phyloP scores from a whole-genome alignment of 345 rosid species.

The Triadica sebifera region DNA sequence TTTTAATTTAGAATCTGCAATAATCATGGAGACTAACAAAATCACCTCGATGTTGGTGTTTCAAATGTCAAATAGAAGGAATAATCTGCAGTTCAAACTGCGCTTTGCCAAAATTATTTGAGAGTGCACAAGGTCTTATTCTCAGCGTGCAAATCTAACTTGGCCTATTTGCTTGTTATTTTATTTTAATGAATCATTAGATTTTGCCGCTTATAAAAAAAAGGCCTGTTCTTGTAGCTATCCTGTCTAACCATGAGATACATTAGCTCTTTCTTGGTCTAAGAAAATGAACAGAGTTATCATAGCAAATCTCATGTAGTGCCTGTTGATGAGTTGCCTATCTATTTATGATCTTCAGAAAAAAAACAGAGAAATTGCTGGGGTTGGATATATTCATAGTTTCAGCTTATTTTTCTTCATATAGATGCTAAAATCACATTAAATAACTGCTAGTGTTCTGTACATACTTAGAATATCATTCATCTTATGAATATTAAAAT shows the following conservation, averaged over 20 bases:
- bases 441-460: not conserved
- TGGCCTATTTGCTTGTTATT: not conserved
- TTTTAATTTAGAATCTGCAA: not conserved
- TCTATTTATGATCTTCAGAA: no score
- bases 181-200: not conserved
- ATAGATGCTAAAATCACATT: not conserved
- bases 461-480: no score
- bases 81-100: not conserved
- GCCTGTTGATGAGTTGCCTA: no score
- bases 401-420: no score
- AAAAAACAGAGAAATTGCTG: no score
- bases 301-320: no score
- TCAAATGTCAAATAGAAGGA: not conserved
- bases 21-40: not conserved
- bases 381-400: no score
- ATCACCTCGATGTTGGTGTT: not conserved
- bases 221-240: no score
- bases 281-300: no score
- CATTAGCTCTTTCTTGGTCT: no score
- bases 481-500: not conserved
- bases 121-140: not conserved
- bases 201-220: no score
- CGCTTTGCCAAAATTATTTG: not conserved
- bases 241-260: no score
- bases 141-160: not conserved